These are phyloP conservation scores for Aureobasidium sp. DNA, from an alignment of 2,329 filamentous ascomycete species.

Conservation along the genomic window DNA sequence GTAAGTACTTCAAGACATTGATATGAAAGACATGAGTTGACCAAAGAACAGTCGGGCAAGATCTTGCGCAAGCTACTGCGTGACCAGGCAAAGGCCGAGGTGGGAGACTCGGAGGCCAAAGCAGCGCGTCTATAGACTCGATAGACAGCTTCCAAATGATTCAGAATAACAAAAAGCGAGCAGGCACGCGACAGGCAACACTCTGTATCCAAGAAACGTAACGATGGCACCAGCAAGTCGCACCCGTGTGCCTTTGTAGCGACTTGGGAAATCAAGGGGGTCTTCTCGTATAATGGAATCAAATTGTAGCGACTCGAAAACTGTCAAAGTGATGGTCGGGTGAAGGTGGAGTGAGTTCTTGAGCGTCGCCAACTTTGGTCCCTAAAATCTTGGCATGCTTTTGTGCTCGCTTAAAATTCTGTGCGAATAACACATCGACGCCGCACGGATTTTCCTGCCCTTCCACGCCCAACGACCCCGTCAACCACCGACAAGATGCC, in stretches of 20 bases:
- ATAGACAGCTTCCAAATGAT: neutral
- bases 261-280: no score
- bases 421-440: neutral
- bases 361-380: constrained; percentile 1
- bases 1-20: constrained; percentile 31
- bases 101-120: constrained; percentile 26
- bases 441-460: neutral
- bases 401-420: constrained; percentile 9
- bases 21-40: neutral
- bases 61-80: constrained; percentile 56
- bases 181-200: neutral
- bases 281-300: no score
- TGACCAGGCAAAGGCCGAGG: constrained; percentile 51
- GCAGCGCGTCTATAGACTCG: constrained; percentile 22
- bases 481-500: constrained; percentile 34
- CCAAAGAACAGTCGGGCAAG: constrained; percentile 51
- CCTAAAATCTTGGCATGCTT: constrained; percentile 1
- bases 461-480: constrained; percentile 12
- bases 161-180: neutral
- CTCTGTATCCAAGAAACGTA: neutral
- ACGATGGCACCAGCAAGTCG: neutral
- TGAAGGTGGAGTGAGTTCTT: neutral
- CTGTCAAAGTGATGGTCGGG: neutral
- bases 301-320: no score
- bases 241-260: no score